Base-by-base conservation (phyloP, 768 basidiomycete species). In the Leccinum obscurum region DNA sequence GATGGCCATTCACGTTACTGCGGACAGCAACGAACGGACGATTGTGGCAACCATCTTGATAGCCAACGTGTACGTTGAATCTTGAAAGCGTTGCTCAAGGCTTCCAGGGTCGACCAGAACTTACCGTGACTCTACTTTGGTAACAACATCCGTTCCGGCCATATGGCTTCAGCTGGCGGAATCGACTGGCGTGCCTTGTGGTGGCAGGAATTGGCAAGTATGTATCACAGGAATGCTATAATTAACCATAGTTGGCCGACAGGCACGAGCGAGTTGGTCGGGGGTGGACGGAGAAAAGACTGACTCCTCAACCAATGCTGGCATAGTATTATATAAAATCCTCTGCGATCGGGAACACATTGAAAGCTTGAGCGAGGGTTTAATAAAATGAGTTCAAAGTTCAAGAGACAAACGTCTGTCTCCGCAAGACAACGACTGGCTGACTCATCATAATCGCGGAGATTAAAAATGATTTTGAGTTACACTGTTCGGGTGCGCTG, bases 381-480 rank as follows among this genome's bases (percentile, higher is more conserved):
- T 37, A 15, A 37, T 41, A 41, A 41, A 41, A 9, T 6, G 37
- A 39, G 37, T 3, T 39, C 34, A 14, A 35, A 35, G 34, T 34
- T 34, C 32, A 39, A 39, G 7, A 30, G 28, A 30, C 28, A 9
- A 30, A 30, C 28, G 28, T 30, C 17, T 17, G 37, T 39, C 6
- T 39, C 37, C 15, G 37, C 15, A 15, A 39, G 15, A 15, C 37
- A 17, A 39, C 37, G 3, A 39, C 37, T 39, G 15, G 39, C 41
- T 44, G 41, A 63, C 49, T 66, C 62, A 70, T 58, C 61, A 70
- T 55, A 20, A 58, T 62, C 69, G 64, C 68, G 69, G 68, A 61
- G 64, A 34, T 60, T 64, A 0, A 71, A 69, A 69, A 54, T 7
- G 6, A 9, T 26, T 57, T 61, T 63, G 26, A 7, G 32, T 34